A percentile compares a stretch with the other conserved stretches of the same genome.
Evolutionary conservation across 169 alveolate genomes (phyloP).

Genomic region (Besnoitia besnoiti): DNA sequence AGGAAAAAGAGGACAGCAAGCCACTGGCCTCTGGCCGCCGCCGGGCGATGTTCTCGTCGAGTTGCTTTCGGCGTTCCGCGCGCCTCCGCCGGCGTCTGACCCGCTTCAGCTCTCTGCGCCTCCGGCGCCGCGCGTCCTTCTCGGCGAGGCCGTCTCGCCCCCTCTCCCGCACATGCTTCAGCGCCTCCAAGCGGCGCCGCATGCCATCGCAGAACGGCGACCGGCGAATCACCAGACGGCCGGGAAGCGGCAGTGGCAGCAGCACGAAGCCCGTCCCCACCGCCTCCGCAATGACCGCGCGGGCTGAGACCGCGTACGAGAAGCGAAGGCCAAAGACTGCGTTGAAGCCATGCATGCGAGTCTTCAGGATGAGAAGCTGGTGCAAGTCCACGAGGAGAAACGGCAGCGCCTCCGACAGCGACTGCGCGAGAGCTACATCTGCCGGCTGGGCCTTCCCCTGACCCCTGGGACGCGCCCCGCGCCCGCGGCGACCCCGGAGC

Average conservation of each 20-base stretch:
- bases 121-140: background rate
- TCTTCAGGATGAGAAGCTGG: background rate
- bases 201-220: background rate
- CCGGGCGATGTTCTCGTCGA: background rate
- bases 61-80: background rate
- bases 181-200: background rate
- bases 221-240: slow-evolving; percentile 2
- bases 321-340: slow-evolving; percentile 10
- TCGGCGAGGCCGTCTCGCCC: background rate
- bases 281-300: background rate
- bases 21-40: background rate
- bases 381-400: slow-evolving; percentile 3
- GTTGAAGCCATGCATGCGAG: slow-evolving; percentile 2
- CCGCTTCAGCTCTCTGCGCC: background rate
- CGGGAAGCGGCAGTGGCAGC: slow-evolving; percentile 1
- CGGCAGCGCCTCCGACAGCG: slow-evolving; percentile 2
- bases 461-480: too few species aligned
- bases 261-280: slow-evolving; percentile 3
- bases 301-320: background rate
- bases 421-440: background rate
- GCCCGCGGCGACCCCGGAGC: background rate
- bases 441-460: background rate
- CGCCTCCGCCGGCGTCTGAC: background rate
- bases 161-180: background rate
- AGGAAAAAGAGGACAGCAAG: too few species aligned